Base-by-base conservation (phyloP, 2,329 filamentous ascomycete species). In the Monilinia fructigena region DNA sequence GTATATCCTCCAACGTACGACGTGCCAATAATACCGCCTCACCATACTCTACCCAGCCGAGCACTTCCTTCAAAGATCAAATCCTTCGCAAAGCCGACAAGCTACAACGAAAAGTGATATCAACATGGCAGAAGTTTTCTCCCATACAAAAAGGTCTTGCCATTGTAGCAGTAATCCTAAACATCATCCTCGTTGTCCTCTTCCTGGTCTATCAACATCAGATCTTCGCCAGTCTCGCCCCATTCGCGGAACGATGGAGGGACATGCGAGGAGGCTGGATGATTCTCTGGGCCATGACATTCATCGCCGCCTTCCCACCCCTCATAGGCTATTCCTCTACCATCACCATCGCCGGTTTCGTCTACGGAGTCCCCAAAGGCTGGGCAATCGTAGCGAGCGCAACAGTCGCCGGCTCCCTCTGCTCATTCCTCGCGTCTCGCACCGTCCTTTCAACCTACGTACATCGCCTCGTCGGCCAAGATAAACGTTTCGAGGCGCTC, bases 401-500 rank as follows among this genome's bases (percentile, higher is more conserved):
- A 20, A 96, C 91, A 26, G 83, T 97, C 2, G 78, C 86, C 42
- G 95, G 95, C 50, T 92, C 89, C 26, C 87, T 91, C 1, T 86
- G 83, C 55, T 89, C 92, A 0, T 98, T 99, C 76, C 76, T 96
- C 67, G 86, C 91, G 55, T 93, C 90, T 63, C 84, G 95, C 70
- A 92, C 91, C 6, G 78, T 97, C 54, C 82, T 98, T 67, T 89
- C 89, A 71, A 81, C 80, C 55, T 93, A 93, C 76, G 93, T 98
- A 38, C 83, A 93, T 72, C 83, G 88, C 23, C 83, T 97, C 72
- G 89, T 97, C 60, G 91, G 91, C 66, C 83, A 85, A 71, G 94
- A 99, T 79, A 89, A 87, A 76, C 86, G 93, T 63, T 99, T 99
- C 77, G 87, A 95, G 12, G 95, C 95, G 5, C 84, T 99, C 35